These are phyloP conservation scores for Kurtzmaniella quercitrusa DNA, from an alignment of 1,139 yeast genomes.

Conservation along the genomic window DNA sequence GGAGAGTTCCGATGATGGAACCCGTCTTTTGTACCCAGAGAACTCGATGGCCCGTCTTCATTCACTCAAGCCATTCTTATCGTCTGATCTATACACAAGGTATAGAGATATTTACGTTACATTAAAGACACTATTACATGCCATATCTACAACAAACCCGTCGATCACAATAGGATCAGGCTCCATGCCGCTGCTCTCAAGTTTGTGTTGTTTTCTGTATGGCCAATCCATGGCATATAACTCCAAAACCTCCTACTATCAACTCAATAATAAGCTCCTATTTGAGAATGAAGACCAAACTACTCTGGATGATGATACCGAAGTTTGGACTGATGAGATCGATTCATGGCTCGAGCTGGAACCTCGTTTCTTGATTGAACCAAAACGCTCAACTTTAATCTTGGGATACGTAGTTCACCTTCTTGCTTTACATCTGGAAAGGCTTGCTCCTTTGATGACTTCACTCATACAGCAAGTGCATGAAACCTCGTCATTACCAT, in stretches of 20 bases:
- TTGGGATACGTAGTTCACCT: constrained; percentile 34
- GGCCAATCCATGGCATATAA: constrained; percentile 33
- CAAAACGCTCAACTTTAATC: constrained; percentile 21
- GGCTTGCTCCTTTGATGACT: constrained; percentile 30
- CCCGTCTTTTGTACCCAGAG: constrained; percentile 15
- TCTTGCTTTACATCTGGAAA: constrained; percentile 30
- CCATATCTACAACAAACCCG: constrained; percentile 8
- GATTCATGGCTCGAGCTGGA: constrained; percentile 37
- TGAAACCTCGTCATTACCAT: constrained; percentile 13
- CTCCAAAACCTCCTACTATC: constrained; percentile 31
- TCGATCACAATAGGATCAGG: not conserved
- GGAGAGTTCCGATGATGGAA: not conserved
- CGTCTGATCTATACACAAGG: constrained; percentile 22
- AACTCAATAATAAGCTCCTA: constrained; percentile 26
- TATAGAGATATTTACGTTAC: constrained; percentile 29
- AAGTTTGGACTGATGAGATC: constrained; percentile 21
- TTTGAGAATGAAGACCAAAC: constrained; percentile 22
- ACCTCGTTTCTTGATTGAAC: constrained; percentile 18
- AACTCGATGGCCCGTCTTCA: constrained; percentile 23
- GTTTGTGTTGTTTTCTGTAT: constrained; percentile 25
- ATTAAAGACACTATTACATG: constrained; percentile 21
- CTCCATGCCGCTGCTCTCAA: constrained; percentile 17
- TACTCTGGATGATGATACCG: constrained; percentile 16
- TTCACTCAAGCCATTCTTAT: constrained; percentile 20
- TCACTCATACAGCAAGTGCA: constrained; percentile 34